Conservation (phyloP, 305 asterid genomes). For the Solanum hybrid region DNA sequence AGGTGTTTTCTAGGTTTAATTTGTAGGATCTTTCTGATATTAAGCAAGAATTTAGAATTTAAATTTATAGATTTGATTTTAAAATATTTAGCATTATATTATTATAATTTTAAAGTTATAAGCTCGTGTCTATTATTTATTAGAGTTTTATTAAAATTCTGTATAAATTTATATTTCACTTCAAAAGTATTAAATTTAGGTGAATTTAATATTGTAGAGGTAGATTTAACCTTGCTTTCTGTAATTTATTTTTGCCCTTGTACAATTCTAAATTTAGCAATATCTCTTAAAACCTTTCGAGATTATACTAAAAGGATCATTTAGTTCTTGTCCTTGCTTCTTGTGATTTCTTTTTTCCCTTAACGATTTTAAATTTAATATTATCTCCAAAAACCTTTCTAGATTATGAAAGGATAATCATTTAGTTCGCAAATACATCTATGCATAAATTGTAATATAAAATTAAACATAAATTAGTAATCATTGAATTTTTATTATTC, state of each 20-base stretch:
- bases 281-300: too few relatives aligned
- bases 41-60: neutral
- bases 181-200: neutral
- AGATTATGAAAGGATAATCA: neutral
- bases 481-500: neutral
- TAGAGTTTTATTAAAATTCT: neutral
- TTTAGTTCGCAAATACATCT: too few relatives aligned
- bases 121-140: too few relatives aligned
- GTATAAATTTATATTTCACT: too few relatives aligned
- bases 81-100: accelerated
- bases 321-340: neutral
- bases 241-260: neutral
- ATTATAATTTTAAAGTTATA: neutral
- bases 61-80: neutral
- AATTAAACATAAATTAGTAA: neutral
- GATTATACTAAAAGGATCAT: neutral
- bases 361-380: too few relatives aligned
- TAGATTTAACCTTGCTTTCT: neutral
- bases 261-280: neutral
- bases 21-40: neutral
- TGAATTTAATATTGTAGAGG: too few relatives aligned
- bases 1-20: neutral
- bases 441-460: neutral
- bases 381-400: too few relatives aligned
- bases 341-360: neutral